Conservation (phyloP, 768 basidiomycete species). For the Postia placenta region DNA sequence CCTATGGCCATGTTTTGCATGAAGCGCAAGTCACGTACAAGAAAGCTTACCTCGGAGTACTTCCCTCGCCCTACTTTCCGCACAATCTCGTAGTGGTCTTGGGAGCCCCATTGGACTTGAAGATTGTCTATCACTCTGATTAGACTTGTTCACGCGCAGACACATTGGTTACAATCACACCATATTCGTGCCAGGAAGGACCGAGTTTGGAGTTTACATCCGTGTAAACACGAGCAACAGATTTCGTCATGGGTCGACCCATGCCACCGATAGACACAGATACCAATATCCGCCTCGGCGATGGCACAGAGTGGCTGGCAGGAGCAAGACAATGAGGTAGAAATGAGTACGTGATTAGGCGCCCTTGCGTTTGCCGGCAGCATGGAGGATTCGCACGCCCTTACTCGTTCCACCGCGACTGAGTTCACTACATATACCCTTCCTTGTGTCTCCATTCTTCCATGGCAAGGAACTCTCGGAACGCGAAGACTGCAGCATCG, state of each 20-base stretch:
- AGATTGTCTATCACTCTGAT: conserved; percentile 64
- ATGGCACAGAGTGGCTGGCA: too few species aligned
- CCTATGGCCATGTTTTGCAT: conserved; percentile 33
- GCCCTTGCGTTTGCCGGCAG: too few species aligned
- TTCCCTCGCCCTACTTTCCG: conserved; percentile 94
- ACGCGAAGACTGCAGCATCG: not conserved
- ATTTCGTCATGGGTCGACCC: conserved; percentile 70
- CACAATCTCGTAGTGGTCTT: conserved; percentile 97
- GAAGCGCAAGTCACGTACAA: not conserved
- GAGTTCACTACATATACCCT: too few species aligned
- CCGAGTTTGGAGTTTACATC: conserved; percentile 87
- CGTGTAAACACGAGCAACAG: conserved; percentile 80
- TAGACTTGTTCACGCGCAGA: conserved; percentile 1
- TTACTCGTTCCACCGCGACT: too few species aligned
- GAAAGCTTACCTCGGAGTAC: conserved; percentile 75
- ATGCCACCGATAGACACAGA: conserved; percentile 27
- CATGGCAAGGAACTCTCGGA: too few species aligned
- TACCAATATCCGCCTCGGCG: too few species aligned
- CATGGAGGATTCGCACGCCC: too few species aligned
- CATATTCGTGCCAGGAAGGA: conserved; percentile 94
- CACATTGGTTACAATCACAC: conserved; percentile 34
- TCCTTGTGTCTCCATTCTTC: too few species aligned
- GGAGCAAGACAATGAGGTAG: not conserved
- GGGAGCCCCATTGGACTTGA: conserved; percentile 95
- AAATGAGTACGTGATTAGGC: not conserved